These are phyloP conservation scores for Cladosporium sp. DNA, from an alignment of 2,329 filamentous ascomycete species.

Conservation along the genomic window DNA sequence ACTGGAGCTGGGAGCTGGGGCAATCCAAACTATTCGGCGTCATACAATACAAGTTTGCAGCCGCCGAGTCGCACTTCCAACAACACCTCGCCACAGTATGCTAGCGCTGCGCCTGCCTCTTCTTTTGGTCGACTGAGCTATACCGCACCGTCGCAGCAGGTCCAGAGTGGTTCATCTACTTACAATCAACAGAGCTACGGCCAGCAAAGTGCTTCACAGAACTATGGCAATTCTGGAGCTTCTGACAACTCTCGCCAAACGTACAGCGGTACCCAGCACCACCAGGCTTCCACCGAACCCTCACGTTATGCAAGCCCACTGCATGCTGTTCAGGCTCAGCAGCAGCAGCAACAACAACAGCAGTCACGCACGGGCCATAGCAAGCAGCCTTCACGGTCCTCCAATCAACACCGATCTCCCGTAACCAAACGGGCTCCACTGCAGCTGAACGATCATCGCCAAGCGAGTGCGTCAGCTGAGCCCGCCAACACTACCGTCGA, in stretches of 20 bases:
- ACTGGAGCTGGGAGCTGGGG: constrained; percentile 12
- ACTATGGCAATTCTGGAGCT: background rate
- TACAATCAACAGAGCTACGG: background rate
- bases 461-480: constrained; percentile 31
- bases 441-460: constrained; percentile 22
- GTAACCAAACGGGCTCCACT: constrained; percentile 26
- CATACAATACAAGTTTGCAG: constrained; percentile 17
- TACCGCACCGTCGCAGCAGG: background rate
- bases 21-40: constrained; percentile 14
- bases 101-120: background rate
- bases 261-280: background rate
- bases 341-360: constrained; percentile 27
- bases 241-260: constrained; percentile 2
- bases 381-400: constrained; percentile 26
- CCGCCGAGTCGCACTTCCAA: constrained; percentile 24
- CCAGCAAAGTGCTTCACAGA: background rate
- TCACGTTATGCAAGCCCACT: constrained; percentile 34
- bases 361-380: constrained; percentile 22
- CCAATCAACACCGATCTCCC: constrained; percentile 29
- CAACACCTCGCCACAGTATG: constrained; percentile 30
- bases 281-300: constrained; percentile 15
- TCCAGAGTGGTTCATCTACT: background rate
- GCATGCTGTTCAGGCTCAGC: constrained; percentile 32
- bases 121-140: constrained; percentile 8
- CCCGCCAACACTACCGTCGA: constrained; percentile 48